Evolutionary conservation across 1,284 basidiomycete species (phyloP).

Genomic region (Cutaneotrichosporon cyanovorans): DNA sequence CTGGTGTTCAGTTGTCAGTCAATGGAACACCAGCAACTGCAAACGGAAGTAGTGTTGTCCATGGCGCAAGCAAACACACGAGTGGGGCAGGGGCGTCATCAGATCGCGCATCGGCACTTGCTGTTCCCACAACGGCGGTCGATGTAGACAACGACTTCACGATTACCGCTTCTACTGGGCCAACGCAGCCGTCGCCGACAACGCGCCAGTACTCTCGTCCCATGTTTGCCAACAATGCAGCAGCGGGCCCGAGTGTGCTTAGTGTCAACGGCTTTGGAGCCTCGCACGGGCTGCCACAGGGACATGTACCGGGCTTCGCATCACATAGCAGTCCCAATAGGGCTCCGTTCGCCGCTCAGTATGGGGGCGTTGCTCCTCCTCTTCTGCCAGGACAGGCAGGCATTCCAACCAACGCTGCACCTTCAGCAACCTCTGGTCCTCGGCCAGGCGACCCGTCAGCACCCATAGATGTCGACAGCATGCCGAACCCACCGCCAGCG

Average conservation of each 20-base stretch:
- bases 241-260: background rate
- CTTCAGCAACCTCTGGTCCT: too few relatives aligned
- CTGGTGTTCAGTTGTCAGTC: too few relatives aligned
- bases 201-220: background rate
- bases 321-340: background rate
- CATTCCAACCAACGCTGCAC: too few relatives aligned
- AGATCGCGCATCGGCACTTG: too few relatives aligned
- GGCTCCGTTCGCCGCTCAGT: too few relatives aligned
- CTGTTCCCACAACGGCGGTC: background rate
- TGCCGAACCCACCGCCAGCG: slow-evolving; percentile 17
- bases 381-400: too few relatives aligned
- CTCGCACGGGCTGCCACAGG: background rate
- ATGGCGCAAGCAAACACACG: too few relatives aligned
- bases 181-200: background rate
- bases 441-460: too few relatives aligned
- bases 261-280: background rate
- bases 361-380: too few relatives aligned
- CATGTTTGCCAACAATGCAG: background rate
- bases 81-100: too few relatives aligned
- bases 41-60: too few relatives aligned
- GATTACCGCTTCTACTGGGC: slow-evolving; percentile 7
- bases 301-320: background rate
- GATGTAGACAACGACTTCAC: slow-evolving; percentile 4
- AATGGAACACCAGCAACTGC: too few relatives aligned
- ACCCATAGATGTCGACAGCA: slow-evolving; percentile 26